Evolutionary conservation across 495 filamentous ascomycete genomes (phyloP).

Genomic region (Pseudotulostoma volvatum): DNA sequence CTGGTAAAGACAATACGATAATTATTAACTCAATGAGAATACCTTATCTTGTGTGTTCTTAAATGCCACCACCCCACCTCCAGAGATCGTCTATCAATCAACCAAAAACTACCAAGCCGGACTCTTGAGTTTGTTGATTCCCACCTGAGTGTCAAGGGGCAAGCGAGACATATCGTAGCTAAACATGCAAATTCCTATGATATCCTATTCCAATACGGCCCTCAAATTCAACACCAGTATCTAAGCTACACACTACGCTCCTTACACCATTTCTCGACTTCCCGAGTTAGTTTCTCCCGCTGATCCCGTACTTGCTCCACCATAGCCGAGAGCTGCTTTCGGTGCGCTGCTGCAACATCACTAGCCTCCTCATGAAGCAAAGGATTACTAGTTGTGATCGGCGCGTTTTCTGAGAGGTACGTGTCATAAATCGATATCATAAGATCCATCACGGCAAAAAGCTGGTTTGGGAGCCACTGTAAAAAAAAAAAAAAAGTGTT

Average conservation of each 20-base stretch:
- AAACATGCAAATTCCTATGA: neutral
- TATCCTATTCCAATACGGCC: neutral
- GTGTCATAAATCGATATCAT: conserved; percentile 48
- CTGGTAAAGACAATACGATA: too few species aligned
- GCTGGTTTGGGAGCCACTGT: conserved; percentile 73
- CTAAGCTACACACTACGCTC: conserved; percentile 40
- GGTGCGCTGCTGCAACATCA: conserved; percentile 19
- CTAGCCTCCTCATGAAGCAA: conserved; percentile 11
- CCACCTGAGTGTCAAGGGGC: too few species aligned
- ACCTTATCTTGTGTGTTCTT: too few species aligned
- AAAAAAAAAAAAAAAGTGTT: neutral
- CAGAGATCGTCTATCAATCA: too few species aligned
- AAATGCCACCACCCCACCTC: too few species aligned
- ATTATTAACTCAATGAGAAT: too few species aligned
- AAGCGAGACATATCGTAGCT: too few species aligned
- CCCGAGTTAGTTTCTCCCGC: conserved; percentile 49
- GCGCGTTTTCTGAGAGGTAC: conserved; percentile 26
- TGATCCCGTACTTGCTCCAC: conserved; percentile 58
- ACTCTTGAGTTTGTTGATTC: too few species aligned
- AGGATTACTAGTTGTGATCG: conserved; percentile 19
- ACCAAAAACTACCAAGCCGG: too few species aligned
- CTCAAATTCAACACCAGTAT: too few species aligned
- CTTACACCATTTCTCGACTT: conserved; percentile 66
- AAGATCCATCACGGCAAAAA: conserved; percentile 58
- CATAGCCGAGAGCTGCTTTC: conserved; percentile 39